These are phyloP conservation scores for Filobasidium wieringae DNA, from an alignment of 768 basidiomycete species.

Conservation along the genomic window DNA sequence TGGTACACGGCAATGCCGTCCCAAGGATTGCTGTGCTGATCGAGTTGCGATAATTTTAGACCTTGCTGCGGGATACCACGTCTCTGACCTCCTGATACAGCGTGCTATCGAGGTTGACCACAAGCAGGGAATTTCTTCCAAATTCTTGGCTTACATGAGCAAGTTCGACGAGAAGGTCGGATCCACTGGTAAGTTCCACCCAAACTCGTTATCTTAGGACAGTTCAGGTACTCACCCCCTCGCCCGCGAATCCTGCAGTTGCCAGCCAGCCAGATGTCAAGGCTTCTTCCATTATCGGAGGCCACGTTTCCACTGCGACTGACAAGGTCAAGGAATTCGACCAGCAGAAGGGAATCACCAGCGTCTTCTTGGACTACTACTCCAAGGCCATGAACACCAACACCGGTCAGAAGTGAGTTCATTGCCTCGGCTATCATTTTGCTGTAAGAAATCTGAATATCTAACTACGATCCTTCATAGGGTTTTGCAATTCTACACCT, in stretches of 20 bases:
- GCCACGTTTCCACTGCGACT: slow-evolving; percentile 40
- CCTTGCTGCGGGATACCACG: slow-evolving; percentile 73
- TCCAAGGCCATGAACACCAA: slow-evolving; percentile 56
- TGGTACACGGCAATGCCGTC: background rate
- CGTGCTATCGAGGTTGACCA: slow-evolving; percentile 43
- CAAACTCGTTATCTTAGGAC: background rate
- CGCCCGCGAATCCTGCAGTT: slow-evolving; percentile 28
- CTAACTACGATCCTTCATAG: slow-evolving; percentile 12
- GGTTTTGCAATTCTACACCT: slow-evolving; percentile 70
- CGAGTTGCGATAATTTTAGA: slow-evolving; percentile 40
- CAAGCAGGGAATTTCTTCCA: slow-evolving; percentile 79
- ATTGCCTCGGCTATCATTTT: background rate
- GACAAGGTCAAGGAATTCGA: slow-evolving; percentile 64
- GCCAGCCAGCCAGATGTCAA: slow-evolving; percentile 48
- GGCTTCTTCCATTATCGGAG: slow-evolving; percentile 5
- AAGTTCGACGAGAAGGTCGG: slow-evolving; percentile 54
- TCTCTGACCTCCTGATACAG: slow-evolving; percentile 66
- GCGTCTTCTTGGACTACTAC: slow-evolving; percentile 52
- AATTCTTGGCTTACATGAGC: slow-evolving; percentile 69
- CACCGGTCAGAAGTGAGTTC: slow-evolving; percentile 51
- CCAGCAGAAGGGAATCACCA: slow-evolving; percentile 64
- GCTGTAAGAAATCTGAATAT: background rate
- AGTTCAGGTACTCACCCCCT: background rate
- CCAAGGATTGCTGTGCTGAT: background rate
- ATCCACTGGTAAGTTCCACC: slow-evolving; percentile 5